Base-by-base conservation (phyloP, 345 rosid genomes). In the Erysimum cheiranthoides region DNA sequence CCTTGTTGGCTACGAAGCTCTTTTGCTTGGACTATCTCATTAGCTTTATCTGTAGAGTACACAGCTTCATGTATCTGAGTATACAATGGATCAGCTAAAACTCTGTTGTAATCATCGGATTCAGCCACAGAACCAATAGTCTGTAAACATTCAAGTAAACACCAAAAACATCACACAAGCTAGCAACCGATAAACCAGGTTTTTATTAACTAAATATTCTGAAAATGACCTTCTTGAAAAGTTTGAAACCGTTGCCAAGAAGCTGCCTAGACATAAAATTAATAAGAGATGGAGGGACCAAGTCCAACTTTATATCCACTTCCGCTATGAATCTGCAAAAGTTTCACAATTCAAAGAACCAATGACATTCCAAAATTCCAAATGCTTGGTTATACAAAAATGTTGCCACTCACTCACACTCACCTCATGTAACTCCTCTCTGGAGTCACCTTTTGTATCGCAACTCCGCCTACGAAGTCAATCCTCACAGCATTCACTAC, bases 191-290 rank as follows among this genome's bases (percentile, higher is more conserved):
- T 3, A 53, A 4, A 70, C 3, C 46, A 53, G 4, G 2, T 5
- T 40, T 32, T 73, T 34, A 56, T 42, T 56, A 68, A 21, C 30
- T 51, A 45, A 4, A 10, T 11, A 61, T 28, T 10, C 61, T 51
- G 76, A 43, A 68, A 30, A 21, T 35, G 35, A 94, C 99, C 99
- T 95, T 92, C 73, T 90, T 89, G 76, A 84, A 95, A 51, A 89
- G 96, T 82, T 78, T 82, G 83, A 95, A 95, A 73, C 99, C 93
- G 76, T 82, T 87, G 63, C 97, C 97, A 3, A 92, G 46, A 61
- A 92, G 92, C 85, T 94, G 97, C 82, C 98, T 90, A 18, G 97
- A 81, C 68, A 90, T 82, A 38, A 94, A 92, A 80, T 94, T 94
- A 58, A 94, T 84, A 27, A 94, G 90, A 64, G 87, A 79, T 40